These are phyloP conservation scores for Arachnomyces sp. DNA, from an alignment of 2,329 filamentous ascomycete species.

Conservation along the genomic window DNA sequence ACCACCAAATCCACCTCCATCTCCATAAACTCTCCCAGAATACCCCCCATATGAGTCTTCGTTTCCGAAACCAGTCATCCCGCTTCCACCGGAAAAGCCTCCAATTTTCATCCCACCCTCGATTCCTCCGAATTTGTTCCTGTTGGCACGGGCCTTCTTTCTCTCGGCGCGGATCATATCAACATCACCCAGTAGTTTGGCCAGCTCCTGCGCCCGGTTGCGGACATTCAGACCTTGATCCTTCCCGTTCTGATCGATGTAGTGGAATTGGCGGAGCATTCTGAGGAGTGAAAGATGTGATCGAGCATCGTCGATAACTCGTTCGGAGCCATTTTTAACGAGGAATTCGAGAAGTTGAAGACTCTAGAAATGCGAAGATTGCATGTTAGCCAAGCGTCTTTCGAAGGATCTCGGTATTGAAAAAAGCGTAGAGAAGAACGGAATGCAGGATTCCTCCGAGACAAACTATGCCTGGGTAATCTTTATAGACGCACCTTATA, in stretches of 20 bases:
- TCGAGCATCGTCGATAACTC: constrained; percentile 93
- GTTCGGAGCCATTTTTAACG: constrained; percentile 95
- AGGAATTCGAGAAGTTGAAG: constrained; percentile 72
- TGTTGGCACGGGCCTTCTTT: constrained; percentile 84
- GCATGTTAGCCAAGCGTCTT: constrained; percentile 1
- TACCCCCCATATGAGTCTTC: constrained; percentile 62
- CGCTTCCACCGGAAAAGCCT: constrained; percentile 48
- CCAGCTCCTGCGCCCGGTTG: constrained; percentile 90
- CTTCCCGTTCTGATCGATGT: constrained; percentile 90
- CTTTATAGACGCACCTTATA: constrained; percentile 63
- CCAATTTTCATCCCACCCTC: constrained; percentile 64
- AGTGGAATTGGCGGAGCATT: constrained; percentile 98
- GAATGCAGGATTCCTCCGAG: too few relatives aligned
- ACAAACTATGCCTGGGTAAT: too few relatives aligned
- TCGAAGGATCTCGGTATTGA: background rate
- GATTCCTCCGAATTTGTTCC: constrained; percentile 91
- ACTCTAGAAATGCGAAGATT: constrained; percentile 34
- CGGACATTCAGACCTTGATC: constrained; percentile 97
- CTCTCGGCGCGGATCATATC: constrained; percentile 48
- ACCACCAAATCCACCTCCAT: constrained; percentile 87
- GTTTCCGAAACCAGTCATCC: constrained; percentile 88
- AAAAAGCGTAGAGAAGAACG: background rate
- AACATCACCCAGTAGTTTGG: constrained; percentile 77
- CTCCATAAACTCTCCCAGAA: constrained; percentile 76
- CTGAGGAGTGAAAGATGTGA: constrained; percentile 91